These are phyloP conservation scores for Vararia minispora DNA, from an alignment of 768 basidiomycete genomes.

Conservation along the genomic window DNA sequence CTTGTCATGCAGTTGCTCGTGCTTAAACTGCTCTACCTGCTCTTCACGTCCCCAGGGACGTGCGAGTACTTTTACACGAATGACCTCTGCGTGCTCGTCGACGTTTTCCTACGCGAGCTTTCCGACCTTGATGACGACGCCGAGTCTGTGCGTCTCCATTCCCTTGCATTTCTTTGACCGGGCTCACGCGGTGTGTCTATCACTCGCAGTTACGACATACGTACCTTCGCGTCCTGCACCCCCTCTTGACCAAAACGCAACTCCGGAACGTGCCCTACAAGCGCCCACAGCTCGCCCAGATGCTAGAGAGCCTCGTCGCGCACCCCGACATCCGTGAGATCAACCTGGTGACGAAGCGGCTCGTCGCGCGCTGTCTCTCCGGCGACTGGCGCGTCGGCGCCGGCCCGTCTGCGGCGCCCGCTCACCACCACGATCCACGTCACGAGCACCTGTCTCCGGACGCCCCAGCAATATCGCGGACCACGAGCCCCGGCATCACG, in stretches of 20 bases:
- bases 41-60: conserved; percentile 89
- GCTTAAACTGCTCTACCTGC: conserved; percentile 86
- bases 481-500: conserved; percentile 16
- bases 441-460: conserved; percentile 24
- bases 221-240: conserved; percentile 92
- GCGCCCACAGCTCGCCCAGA: conserved; percentile 75
- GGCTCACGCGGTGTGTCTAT: background rate
- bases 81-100: conserved; percentile 89
- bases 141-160: conserved; percentile 59
- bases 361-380: conserved; percentile 83
- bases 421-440: conserved; percentile 18
- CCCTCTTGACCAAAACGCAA: conserved; percentile 90
- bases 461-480: no score
- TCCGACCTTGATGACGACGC: conserved; percentile 87
- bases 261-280: conserved; percentile 81
- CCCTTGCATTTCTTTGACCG: background rate
- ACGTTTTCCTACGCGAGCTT: conserved; percentile 94
- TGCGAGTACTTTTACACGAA: conserved; percentile 98
- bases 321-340: conserved; percentile 73
- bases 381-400: conserved; percentile 70
- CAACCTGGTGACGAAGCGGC: conserved; percentile 76
- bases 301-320: conserved; percentile 67
- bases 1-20: conserved; percentile 91
- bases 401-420: background rate
- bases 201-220: conserved; percentile 74